Percentiles rank a stretch among this genome's conserved stretches.
These are phyloP conservation scores for Botrytis porri DNA, from an alignment of 2,329 filamentous ascomycete species.

Conservation along the genomic window DNA sequence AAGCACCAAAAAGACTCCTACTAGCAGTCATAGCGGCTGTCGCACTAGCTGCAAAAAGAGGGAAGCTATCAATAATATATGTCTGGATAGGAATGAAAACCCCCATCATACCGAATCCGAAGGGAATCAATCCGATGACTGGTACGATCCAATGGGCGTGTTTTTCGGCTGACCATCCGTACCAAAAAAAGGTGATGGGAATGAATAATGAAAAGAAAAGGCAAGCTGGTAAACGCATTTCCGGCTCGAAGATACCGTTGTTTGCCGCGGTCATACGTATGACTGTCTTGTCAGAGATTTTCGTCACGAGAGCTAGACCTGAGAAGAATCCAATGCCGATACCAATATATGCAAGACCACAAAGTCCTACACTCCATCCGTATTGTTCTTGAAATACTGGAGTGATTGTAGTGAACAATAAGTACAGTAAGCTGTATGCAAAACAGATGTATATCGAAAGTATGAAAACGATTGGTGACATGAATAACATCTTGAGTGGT, in stretches of 20 bases:
- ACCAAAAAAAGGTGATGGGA: conserved; percentile 48
- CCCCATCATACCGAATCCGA: conserved; percentile 46
- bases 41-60: conserved; percentile 41
- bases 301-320: conserved; percentile 42
- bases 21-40: conserved; percentile 42
- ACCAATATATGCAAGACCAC: conserved; percentile 44
- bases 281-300: conserved; percentile 45
- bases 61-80: conserved; percentile 48
- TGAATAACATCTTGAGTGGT: conserved; percentile 44
- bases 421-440: conserved; percentile 52
- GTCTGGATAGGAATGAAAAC: conserved; percentile 44
- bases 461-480: conserved; percentile 41
- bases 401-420: conserved; percentile 49
- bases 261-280: conserved; percentile 45
- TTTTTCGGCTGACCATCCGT: conserved; percentile 46
- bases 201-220: conserved; percentile 44
- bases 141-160: conserved; percentile 44
- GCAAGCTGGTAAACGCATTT: conserved; percentile 44
- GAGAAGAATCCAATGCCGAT: conserved; percentile 42
- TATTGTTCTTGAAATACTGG: conserved; percentile 47
- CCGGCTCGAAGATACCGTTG: conserved; percentile 36
- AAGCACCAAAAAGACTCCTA: conserved; percentile 47
- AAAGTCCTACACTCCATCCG: conserved; percentile 41
- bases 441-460: conserved; percentile 80
- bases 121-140: conserved; percentile 42